These are phyloP conservation scores for Pholiota conissans DNA, from an alignment of 768 basidiomycete genomes.

Conservation along the genomic window DNA sequence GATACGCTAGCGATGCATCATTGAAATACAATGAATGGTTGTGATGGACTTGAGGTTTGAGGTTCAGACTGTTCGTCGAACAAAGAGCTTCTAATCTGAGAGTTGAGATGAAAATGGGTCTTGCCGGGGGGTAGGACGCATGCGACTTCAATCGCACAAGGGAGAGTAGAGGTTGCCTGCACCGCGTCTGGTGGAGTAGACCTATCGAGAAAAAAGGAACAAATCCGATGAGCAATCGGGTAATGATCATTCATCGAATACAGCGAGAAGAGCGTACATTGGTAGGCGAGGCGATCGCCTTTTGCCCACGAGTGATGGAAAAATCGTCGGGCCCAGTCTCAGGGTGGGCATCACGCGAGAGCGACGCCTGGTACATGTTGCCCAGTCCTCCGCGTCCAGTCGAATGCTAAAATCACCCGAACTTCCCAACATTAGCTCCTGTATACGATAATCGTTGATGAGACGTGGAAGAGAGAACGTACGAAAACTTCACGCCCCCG, in stretches of 20 bases:
- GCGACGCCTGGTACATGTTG: too few species aligned
- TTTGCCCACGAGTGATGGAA: conserved; percentile 60
- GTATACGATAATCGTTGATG: neutral
- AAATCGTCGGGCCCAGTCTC: conserved; percentile 54
- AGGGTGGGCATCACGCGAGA: conserved; percentile 45
- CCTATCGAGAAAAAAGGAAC: conserved; percentile 31
- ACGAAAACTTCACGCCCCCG: conserved; percentile 28
- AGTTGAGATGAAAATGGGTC: too few species aligned
- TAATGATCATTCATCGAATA: neutral
- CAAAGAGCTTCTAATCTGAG: too few species aligned
- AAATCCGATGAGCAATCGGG: conserved; percentile 23
- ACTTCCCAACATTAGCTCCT: too few species aligned
- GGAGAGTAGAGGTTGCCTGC: conserved; percentile 84
- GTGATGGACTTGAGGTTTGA: too few species aligned
- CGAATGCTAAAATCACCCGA: conserved; percentile 50
- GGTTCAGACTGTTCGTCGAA: too few species aligned
- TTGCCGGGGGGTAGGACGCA: too few species aligned
- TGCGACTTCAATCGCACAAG: conserved; percentile 47
- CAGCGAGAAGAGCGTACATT: conserved; percentile 28
- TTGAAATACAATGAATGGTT: too few species aligned
- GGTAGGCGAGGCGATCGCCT: conserved; percentile 38
- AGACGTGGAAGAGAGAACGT: conserved; percentile 25
- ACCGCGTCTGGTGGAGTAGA: conserved; percentile 70
- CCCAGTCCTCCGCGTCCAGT: too few species aligned
- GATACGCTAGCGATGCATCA: too few species aligned